phyloP scores from a whole-genome alignment of 345 rosid species.

The Rhizophora mangle region DNA sequence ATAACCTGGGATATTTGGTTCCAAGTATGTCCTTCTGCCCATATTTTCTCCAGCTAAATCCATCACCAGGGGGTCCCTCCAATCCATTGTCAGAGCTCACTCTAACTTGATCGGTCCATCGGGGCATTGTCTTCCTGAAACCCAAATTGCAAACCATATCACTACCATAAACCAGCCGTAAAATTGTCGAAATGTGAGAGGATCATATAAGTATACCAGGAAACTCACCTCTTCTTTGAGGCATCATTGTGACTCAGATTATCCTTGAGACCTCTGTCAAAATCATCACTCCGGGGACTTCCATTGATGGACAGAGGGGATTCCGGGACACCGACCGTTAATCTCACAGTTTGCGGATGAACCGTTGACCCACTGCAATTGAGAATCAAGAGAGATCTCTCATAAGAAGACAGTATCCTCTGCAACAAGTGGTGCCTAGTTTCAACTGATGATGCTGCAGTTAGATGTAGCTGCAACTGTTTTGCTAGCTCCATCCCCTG shows the following conservation, averaged over 20 bases:
- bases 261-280: constrained; percentile 15
- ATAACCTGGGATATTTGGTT: constrained; percentile 30
- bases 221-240: constrained; percentile 30
- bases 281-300: constrained; percentile 29
- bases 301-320: constrained; percentile 25
- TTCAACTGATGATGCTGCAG: constrained; percentile 19
- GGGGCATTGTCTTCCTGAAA: constrained; percentile 30
- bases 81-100: constrained; percentile 28
- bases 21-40: constrained; percentile 38
- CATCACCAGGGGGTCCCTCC: constrained; percentile 28
- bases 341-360: constrained; percentile 19
- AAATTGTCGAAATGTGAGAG: not conserved
- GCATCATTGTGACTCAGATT: constrained; percentile 12
- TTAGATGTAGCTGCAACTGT: constrained; percentile 19
- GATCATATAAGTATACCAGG: not conserved
- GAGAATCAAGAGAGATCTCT: constrained; percentile 29
- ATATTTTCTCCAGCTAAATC: constrained; percentile 37
- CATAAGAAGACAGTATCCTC: constrained; percentile 28
- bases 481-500: constrained; percentile 29
- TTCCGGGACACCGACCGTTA: constrained; percentile 16
- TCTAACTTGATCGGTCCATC: constrained; percentile 35
- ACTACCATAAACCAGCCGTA: not conserved
- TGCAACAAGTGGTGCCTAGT: constrained; percentile 13
- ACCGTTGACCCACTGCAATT: constrained; percentile 26
- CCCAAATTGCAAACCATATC: not conserved